Evolutionary conservation across 2,329 filamentous ascomycete genomes (phyloP), one percentile per base, ranked within the genome.

Genomic region (Botrytis fragariae): DNA sequence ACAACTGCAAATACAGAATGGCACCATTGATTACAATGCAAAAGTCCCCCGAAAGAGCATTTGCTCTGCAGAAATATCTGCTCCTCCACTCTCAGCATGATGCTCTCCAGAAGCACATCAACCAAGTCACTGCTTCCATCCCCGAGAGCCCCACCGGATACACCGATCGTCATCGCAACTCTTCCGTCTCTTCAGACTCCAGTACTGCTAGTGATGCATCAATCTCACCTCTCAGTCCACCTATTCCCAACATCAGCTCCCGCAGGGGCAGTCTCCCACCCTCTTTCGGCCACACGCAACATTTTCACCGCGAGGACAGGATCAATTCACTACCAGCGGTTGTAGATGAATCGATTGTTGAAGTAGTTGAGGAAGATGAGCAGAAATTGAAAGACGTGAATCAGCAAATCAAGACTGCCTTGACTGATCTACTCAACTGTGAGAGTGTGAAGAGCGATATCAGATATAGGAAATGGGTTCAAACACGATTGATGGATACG

Each of bases 351-450:
- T 74, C 59, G 8, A 73, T 77, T 1, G 18, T 78, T 8, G 67
- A 60, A 7, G 77, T 77, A 44, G 76, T 81, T 44, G 73, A 77
- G 42, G 75, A 77, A n/a, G 79, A 80, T 14, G 78, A 81, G 69
- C 62, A 68, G 12, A 83, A 83, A 74, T 79, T 87, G n/a, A 83
- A 82, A 74, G 80, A 85, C 60, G 83, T 87, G 79, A 87, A 86
- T 75, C 82, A 85, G 69, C 84, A 86, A 75, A 87, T 87, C 79
- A 87, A 88, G 76, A 83, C 82, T 32, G 87, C 85, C 16, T 82
- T 88, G 65, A 88, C 86, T 18, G 85, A 87, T 73, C 81, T 88
- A 1, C 80, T 88, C 71, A 88, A 88, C 75, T 87, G 85, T 64
- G 84, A 86, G 25, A 83, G 82, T 59, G 86, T 87, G 5, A 83